phyloP scores from a whole-genome alignment of 1,284 basidiomycete genomes.

The Mixia osmundae region DNA sequence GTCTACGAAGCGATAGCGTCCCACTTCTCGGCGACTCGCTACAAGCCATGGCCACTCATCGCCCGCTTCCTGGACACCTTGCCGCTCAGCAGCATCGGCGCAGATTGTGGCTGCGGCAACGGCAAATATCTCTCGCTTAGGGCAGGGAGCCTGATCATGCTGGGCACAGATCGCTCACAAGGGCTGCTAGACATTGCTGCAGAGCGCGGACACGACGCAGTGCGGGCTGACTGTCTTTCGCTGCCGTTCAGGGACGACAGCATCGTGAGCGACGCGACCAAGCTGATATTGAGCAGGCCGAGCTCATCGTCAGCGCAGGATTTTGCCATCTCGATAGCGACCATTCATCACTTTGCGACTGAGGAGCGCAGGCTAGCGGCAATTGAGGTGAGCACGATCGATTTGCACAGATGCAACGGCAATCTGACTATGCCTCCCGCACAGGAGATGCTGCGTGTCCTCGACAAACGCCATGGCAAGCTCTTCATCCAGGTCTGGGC shows the following conservation, averaged over 20 bases:
- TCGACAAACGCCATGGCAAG: constrained; percentile 38
- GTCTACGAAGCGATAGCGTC: constrained; percentile 77
- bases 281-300: not conserved
- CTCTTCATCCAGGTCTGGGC: constrained; percentile 97
- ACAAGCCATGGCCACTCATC: constrained; percentile 97
- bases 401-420: constrained; percentile 7
- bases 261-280: constrained; percentile 37
- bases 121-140: constrained; percentile 58
- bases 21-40: constrained; percentile 80
- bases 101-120: constrained; percentile 91
- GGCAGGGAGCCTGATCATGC: constrained; percentile 35
- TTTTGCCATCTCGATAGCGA: constrained; percentile 82
- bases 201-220: constrained; percentile 43
- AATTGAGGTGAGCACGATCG: constrained; percentile 45
- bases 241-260: constrained; percentile 42
- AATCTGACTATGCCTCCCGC: not conserved
- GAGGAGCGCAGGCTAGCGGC: constrained; percentile 41
- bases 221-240: constrained; percentile 46
- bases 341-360: constrained; percentile 77
- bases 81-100: constrained; percentile 53
- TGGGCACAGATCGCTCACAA: constrained; percentile 58
- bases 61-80: constrained; percentile 49
- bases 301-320: constrained; percentile 41
- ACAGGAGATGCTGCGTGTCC: constrained; percentile 40
- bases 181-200: constrained; percentile 48